These are phyloP conservation scores for Acephala macrosclerotiorum DNA, from an alignment of 2,329 filamentous ascomycete species.

Conservation along the genomic window DNA sequence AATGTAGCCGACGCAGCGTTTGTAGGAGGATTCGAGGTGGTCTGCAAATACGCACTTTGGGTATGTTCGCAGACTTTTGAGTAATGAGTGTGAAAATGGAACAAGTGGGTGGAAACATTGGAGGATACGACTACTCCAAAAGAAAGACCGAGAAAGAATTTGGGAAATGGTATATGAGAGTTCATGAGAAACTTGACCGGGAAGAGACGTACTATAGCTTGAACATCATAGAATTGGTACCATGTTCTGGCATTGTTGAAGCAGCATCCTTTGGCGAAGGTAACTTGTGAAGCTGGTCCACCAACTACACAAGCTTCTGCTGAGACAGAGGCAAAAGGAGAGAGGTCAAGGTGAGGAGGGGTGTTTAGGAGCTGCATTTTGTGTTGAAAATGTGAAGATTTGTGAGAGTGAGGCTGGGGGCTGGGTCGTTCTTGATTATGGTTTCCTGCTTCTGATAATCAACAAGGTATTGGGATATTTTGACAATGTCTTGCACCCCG, in stretches of 20 bases:
- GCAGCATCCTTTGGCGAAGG: constrained; percentile 33
- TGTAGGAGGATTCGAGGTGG: constrained; percentile 12
- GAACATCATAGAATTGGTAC: constrained; percentile 36
- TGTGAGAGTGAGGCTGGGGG: too few relatives aligned
- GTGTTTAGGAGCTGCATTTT: constrained; percentile 28
- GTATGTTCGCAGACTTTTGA: too few relatives aligned
- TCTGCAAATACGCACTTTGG: constrained; percentile 27
- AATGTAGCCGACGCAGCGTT: constrained; percentile 25
- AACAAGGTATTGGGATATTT: not conserved
- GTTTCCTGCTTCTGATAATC: too few relatives aligned
- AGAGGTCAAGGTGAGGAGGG: constrained; percentile 19
- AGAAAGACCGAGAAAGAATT: too few relatives aligned
- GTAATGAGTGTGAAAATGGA: too few relatives aligned
- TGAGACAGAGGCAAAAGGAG: constrained; percentile 26
- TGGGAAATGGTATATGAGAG: not conserved
- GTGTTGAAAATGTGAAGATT: too few relatives aligned
- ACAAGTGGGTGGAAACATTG: not conserved
- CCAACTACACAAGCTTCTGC: constrained; percentile 35
- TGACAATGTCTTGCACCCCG: too few relatives aligned
- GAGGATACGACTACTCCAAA: too few relatives aligned
- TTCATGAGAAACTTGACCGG: not conserved
- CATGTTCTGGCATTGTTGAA: constrained; percentile 30
- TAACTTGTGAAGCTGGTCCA: constrained; percentile 31
- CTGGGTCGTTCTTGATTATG: too few relatives aligned
- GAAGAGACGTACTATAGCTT: constrained; percentile 29